These are phyloP conservation scores for Phytophthora syringae DNA, from an alignment of 352 stramenopile genomes.

Conservation along the genomic window DNA sequence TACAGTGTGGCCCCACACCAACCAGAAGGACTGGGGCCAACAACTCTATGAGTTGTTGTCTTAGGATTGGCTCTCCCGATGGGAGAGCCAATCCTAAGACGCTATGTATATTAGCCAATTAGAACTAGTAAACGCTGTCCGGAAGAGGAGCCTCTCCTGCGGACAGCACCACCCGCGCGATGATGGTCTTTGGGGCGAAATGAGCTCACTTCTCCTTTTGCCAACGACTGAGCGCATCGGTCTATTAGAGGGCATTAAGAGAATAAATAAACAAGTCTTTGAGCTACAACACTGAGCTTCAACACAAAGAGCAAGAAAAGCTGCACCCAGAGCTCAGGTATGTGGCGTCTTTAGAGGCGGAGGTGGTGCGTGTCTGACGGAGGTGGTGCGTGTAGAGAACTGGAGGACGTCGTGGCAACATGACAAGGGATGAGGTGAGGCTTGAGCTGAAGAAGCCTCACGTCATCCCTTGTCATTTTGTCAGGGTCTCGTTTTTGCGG, in stretches of 20 bases:
- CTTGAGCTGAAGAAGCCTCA: too few relatives aligned
- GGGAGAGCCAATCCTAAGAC: conserved; percentile 3
- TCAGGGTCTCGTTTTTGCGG: too few relatives aligned
- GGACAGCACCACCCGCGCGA: conserved; percentile 1
- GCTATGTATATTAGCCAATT: background rate
- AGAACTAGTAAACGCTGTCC: conserved; percentile 1
- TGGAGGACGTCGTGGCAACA: too few relatives aligned
- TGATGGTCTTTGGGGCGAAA: background rate
- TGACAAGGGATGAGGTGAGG: too few relatives aligned
- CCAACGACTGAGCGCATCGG: background rate
- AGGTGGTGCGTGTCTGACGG: too few relatives aligned
- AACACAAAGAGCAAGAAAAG: too few relatives aligned
- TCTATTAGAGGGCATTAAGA: background rate
- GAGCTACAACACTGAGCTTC: too few relatives aligned
- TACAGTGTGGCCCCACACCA: background rate
- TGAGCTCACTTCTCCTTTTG: background rate
- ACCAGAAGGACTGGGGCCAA: background rate
- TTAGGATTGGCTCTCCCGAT: background rate
- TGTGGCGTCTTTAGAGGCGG: too few relatives aligned
- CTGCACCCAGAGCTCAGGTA: too few relatives aligned
- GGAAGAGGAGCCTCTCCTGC: conserved; percentile 1
- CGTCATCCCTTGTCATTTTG: too few relatives aligned
- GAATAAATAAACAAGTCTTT: background rate
- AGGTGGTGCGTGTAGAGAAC: too few relatives aligned
- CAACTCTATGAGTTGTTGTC: background rate